Percentiles rank a stretch among this genome's conserved stretches.
These are phyloP conservation scores for Odonthalia washingtoniensis DNA, from an alignment of 31 red algal genomes.

Conservation along the genomic window DNA sequence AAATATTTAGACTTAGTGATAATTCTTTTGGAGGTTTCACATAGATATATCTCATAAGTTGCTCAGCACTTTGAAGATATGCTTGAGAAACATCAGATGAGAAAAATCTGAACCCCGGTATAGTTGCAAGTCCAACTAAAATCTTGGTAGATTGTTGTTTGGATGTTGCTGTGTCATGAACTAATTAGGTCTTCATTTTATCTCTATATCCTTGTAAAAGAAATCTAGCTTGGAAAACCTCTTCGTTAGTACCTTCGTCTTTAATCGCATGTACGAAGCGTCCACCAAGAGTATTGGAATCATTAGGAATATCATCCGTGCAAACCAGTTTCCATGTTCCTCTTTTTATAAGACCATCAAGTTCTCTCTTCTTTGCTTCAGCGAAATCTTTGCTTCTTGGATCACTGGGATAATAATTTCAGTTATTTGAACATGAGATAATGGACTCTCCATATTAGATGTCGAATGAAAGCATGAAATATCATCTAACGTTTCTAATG, in stretches of 20 bases:
- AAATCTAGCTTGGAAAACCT: conserved; percentile 50
- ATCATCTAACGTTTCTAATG: neutral
- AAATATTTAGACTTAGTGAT: too few relatives aligned
- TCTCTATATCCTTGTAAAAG: conserved; percentile 41
- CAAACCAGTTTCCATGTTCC: conserved; percentile 34
- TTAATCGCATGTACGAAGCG: conserved; percentile 46
- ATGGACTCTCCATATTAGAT: neutral
- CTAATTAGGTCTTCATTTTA: neutral
- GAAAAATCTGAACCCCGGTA: neutral
- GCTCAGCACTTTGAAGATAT: neutral
- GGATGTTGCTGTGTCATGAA: neutral
- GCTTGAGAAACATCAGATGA: neutral
- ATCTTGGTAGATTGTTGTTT: neutral
- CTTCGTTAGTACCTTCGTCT: conserved; percentile 35
- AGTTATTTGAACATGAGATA: neutral
- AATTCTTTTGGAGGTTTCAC: too few relatives aligned
- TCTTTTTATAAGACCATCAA: neutral
- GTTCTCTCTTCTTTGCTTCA: neutral
- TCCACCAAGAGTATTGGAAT: conserved; percentile 33
- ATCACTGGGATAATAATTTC: neutral
- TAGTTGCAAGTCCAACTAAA: neutral
- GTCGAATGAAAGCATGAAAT: neutral
- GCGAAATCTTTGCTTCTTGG: neutral
- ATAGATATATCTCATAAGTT: neutral
- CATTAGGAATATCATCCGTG: conserved; percentile 23